Conservation (phyloP, 768 basidiomycete species). For the Suillus ampliporus region DNA sequence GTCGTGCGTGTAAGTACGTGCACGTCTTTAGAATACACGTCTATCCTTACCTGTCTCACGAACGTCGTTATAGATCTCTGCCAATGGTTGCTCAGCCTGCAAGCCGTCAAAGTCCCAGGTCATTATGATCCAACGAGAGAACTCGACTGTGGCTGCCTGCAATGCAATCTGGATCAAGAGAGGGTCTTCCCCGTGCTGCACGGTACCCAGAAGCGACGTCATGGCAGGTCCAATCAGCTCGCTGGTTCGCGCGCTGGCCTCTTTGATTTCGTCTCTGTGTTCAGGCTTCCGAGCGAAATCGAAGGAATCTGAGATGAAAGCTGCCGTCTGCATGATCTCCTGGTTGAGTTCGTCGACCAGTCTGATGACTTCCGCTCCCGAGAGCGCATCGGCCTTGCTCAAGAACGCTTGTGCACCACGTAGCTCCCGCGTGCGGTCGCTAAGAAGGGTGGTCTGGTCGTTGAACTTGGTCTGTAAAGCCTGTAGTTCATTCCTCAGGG, state of each 20-base stretch:
- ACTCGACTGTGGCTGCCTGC: constrained; percentile 39
- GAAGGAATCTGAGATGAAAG: constrained; percentile 49
- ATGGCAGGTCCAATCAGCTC: constrained; percentile 39
- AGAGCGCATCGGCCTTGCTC: constrained; percentile 48
- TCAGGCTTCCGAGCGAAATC: constrained; percentile 33
- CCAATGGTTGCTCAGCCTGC: constrained; percentile 33
- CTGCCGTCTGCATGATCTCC: constrained; percentile 53
- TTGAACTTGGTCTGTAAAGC: constrained; percentile 29
- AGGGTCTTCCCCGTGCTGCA: constrained; percentile 38
- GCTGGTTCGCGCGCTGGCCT: constrained; percentile 32
- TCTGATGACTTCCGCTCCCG: constrained; percentile 49
- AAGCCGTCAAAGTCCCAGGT: constrained; percentile 41
- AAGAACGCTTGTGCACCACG: constrained; percentile 50
- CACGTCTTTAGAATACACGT: constrained; percentile 7
- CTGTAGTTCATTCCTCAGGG: constrained; percentile 32
- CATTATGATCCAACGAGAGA: constrained; percentile 39
- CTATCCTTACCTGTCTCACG: constrained; percentile 46
- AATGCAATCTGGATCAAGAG: constrained; percentile 47
- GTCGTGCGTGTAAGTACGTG: not conserved
- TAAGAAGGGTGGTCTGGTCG: constrained; percentile 37
- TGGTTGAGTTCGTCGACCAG: constrained; percentile 48
- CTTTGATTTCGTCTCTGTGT: constrained; percentile 31
- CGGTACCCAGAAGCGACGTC: constrained; percentile 28
- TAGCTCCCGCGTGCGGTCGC: constrained; percentile 44
- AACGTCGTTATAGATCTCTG: constrained; percentile 45